Conservation (phyloP, 495 filamentous ascomycete genomes). For the Umbilicaria muhlenbergii region DNA sequence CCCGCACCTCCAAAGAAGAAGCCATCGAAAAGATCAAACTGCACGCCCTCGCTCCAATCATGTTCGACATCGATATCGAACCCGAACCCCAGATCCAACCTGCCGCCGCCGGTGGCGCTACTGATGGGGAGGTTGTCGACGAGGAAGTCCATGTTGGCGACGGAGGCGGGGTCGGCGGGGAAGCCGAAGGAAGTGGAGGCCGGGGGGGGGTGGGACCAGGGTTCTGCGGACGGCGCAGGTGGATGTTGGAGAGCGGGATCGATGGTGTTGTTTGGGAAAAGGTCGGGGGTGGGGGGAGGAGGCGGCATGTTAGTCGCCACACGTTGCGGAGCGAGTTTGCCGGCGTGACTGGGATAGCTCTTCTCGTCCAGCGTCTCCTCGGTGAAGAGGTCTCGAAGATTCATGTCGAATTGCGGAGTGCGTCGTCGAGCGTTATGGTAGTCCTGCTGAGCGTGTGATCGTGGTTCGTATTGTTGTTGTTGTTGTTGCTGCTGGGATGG, state of each 20-base stretch:
- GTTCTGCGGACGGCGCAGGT: background rate
- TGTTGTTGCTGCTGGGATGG: constrained; percentile 14
- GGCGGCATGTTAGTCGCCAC: background rate
- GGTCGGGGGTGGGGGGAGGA: constrained; percentile 1
- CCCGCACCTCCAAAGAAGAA: constrained; percentile 62
- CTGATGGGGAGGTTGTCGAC: constrained; percentile 14
- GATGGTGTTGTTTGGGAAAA: background rate
- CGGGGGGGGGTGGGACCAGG: background rate
- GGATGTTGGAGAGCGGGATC: constrained; percentile 10
- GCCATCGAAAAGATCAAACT: constrained; percentile 76
- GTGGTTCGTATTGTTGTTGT: constrained; percentile 15
- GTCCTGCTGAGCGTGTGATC: constrained; percentile 10
- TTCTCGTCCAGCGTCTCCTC: constrained; percentile 3
- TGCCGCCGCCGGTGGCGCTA: constrained; percentile 25
- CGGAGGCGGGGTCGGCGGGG: constrained; percentile 20
- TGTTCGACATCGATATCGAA: constrained; percentile 59
- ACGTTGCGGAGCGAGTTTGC: background rate
- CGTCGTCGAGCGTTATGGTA: constrained; percentile 22
- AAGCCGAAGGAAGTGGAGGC: constrained; percentile 22
- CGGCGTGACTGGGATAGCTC: background rate
- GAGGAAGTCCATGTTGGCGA: constrained; percentile 17
- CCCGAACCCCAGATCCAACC: constrained; percentile 61
- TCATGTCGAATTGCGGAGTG: constrained; percentile 47
- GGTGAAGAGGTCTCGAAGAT: constrained; percentile 39
- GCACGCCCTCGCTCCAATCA: constrained; percentile 64